Evolutionary conservation across 1,284 basidiomycete species (phyloP).

Genomic region (Omphalotus olearius): DNA sequence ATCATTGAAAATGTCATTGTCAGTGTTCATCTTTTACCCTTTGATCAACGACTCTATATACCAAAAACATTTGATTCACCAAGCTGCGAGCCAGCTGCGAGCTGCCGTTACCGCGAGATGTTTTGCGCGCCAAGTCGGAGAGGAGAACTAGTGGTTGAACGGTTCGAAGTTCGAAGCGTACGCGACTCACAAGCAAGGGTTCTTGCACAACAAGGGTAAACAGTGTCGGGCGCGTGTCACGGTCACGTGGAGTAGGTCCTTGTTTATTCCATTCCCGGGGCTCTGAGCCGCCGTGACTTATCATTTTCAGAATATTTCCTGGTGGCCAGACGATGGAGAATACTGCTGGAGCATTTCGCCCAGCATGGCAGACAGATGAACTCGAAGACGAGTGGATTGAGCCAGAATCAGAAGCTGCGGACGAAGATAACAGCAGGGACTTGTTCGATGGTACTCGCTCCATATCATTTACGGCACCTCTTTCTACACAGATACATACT

Average conservation of each 20-base stretch:
- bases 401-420: slow-evolving; percentile 31
- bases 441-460: slow-evolving; percentile 37
- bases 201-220: not conserved
- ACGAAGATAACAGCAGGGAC: slow-evolving; percentile 29
- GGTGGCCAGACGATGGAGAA: not conserved
- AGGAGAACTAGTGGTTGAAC: too few species aligned
- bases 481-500: slow-evolving; percentile 50
- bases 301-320: slow-evolving; percentile 1
- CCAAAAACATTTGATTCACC: too few species aligned
- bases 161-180: not conserved
- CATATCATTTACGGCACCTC: slow-evolving; percentile 57
- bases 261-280: not conserved
- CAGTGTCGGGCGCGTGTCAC: not conserved
- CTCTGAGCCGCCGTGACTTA: not conserved
- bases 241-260: slow-evolving; percentile 4
- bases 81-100: too few species aligned
- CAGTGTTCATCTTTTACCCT: too few species aligned
- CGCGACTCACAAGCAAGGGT: not conserved
- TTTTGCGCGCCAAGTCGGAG: not conserved
- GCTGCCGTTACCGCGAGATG: not conserved
- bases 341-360: slow-evolving; percentile 25
- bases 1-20: too few species aligned
- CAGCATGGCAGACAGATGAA: slow-evolving; percentile 78
- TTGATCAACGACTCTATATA: too few species aligned
- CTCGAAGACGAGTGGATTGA: slow-evolving; percentile 79